Evolutionary conservation across 2,329 filamentous ascomycete genomes (phyloP), one percentile per base, ranked within the genome.

Genomic region (Zymoseptoria crescenta): DNA sequence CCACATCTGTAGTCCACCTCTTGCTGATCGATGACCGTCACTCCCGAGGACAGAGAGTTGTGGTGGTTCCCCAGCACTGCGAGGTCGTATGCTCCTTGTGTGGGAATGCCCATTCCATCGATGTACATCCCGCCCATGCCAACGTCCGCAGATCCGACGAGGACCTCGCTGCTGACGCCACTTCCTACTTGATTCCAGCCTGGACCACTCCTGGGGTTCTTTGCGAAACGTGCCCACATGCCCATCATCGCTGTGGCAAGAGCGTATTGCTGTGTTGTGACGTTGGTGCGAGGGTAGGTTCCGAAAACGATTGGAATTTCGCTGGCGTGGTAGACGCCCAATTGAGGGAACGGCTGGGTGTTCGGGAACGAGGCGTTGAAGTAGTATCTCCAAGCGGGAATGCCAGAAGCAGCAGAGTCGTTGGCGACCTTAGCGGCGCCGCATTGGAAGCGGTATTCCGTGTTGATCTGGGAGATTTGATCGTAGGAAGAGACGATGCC

Each of bases 341-440:
- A 57, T 19, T 59, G 54, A 41, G 63, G 66, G 58, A 66, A 69
- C 28, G 58, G 55, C 55, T 72, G 69, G 4, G 64, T 67, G 59
- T 74, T 74, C 10, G 66, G 57, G 61, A 73, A 74, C 4, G 66
- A 63, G 49, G 71, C 70, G 56, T 74, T 75, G 67, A 70, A 75
- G 56, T 71, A 70, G 64, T 74, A 75, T 21, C 72, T 65, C 72
- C 72, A 75, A 28, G 70, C 64, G 1, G 72, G 69, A 52, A 72
- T 70, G 13, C 69, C 68, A 20, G 64, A 58, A 4, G 59, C 35
- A 19, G 69, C 70, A 2, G 68, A 66, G 45, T 64, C 70, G 54
- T 72, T 70, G 41, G 70, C 65, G 53, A 63, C 67, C 13, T 61
- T 59, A 13, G 67, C 67, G 51, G 66, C 59, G 1, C 64, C 35